Evolutionary conservation across 2,329 filamentous ascomycete genomes (phyloP), one percentile per base, ranked within the genome.

Genomic region (Sporothrix euskadiensis): DNA sequence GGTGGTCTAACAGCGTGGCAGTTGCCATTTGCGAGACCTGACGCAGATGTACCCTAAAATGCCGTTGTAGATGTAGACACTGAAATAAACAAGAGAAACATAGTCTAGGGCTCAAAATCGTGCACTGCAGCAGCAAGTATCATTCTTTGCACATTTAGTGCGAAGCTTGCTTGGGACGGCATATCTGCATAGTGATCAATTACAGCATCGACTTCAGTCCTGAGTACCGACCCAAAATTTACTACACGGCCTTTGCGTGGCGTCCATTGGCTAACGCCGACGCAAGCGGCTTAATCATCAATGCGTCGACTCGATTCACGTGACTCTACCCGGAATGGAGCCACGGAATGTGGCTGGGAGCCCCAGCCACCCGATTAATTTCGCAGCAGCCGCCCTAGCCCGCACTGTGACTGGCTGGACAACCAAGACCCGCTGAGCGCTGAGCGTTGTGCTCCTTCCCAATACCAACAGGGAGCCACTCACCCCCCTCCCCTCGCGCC

Each of bases 311-410:
- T 26, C 14, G 10, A 0, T 16, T 41, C 61, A 73, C 68, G 54
- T 70, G 26, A 56, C 22, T 7, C 10, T 26, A 0, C 12, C 22
- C 39, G 59, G 19, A 63, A 9, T 16, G 39, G 16, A 14, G 65
- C 47, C 8, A 22, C 56, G 54, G 54, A 71, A 52, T 75, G 75
- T 74, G 73, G 74, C 73, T 74, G 75, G 72, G 71, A 49, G 4
- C 68, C 73, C 76, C 76, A 77, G 76, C 76, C 76, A 77, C 76
- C 76, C 41, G 73, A 77, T 77, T 77, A 77, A 77, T 77, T 77
- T 77, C 75, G 49, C 63, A 69, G 41, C 65, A 44, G 52, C 63
- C 19, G 57, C 66, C 22, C 39, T 61, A 47, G 61, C 49, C 66
- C 30, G 71, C 52, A 39, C 56, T 74, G 44, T 73, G 57, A 75